A percentile compares a stretch with the other conserved stretches of the same genome.
Conservation (phyloP, 495 filamentous ascomycete genomes). For the Mycothermus thermophilus region DNA sequence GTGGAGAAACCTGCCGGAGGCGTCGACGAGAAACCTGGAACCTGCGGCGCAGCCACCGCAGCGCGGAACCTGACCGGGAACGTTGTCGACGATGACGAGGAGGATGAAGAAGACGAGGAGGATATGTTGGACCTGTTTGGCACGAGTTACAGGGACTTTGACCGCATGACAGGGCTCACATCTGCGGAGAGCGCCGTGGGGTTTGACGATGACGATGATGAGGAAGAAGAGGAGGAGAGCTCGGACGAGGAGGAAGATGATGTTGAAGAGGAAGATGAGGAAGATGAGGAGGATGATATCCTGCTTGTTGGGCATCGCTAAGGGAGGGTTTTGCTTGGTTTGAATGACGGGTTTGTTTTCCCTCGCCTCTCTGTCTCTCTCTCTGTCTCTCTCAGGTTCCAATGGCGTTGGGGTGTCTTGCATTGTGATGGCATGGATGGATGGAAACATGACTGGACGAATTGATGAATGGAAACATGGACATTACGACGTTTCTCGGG, state of each 20-base stretch:
- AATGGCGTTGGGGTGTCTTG: too few relatives aligned
- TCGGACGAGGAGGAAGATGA: constrained; percentile 2
- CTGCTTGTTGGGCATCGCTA: constrained; percentile 9
- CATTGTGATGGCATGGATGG: too few relatives aligned
- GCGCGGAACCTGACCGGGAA: not conserved
- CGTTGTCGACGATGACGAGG: constrained; percentile 3
- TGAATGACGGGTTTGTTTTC: too few relatives aligned
- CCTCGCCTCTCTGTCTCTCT: too few relatives aligned
- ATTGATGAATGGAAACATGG: too few relatives aligned
- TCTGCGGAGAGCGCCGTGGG: constrained; percentile 4
- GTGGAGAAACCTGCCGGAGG: too few relatives aligned
- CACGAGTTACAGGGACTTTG: constrained; percentile 2
- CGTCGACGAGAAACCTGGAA: too few relatives aligned
- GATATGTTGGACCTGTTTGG: constrained; percentile 9
- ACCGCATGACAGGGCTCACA: constrained; percentile 1
- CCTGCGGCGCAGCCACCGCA: too few relatives aligned
- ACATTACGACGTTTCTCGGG: too few relatives aligned
- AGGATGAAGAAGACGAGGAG: constrained; percentile 5
- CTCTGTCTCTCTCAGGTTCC: too few relatives aligned
- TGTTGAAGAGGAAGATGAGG: constrained; percentile 5
- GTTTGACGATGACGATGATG: constrained; percentile 5
- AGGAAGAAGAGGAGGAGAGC: constrained; percentile 3
- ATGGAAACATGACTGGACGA: too few relatives aligned
- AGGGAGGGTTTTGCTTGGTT: not conserved
- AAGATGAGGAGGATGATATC: constrained; percentile 10